Conservation (phyloP, 129 eudicot genomes). For the Pulicaria dysenterica region DNA sequence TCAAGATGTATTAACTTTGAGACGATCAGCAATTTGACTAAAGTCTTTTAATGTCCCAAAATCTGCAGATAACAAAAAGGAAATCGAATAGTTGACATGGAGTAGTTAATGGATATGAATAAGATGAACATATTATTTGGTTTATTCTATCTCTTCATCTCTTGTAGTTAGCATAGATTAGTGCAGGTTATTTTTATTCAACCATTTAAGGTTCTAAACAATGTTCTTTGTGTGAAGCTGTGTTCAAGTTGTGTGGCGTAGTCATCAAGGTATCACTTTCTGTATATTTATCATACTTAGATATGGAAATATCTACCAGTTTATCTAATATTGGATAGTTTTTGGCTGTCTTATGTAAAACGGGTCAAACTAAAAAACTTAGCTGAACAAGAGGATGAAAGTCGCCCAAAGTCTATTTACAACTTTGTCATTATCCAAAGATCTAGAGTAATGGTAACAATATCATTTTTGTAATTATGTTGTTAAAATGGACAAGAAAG, state of each 20-base stretch:
- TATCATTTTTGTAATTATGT: not conserved
- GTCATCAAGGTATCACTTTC: not conserved
- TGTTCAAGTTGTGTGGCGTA: not conserved
- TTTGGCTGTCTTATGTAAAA: not conserved
- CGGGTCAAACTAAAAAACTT: not conserved
- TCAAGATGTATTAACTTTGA: not conserved
- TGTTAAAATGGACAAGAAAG: not conserved
- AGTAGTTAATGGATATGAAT: not conserved
- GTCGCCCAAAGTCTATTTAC: not conserved
- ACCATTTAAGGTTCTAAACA: not conserved
- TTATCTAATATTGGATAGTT: not conserved
- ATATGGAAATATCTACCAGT: not conserved
- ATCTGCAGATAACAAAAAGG: not conserved
- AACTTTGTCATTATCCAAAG: not conserved
- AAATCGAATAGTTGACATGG: not conserved
- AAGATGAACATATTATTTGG: not conserved
- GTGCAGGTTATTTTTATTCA: not conserved
- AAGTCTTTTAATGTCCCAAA: not conserved
- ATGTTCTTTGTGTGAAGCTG: not conserved
- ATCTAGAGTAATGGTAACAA: not conserved
- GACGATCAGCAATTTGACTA: not conserved
- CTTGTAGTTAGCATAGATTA: constrained; percentile 1
- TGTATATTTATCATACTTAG: not conserved
- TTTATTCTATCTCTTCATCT: not conserved
- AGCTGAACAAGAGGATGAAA: not conserved